Percentiles rank a stretch among this genome's conserved stretches.
phyloP scores from a whole-genome alignment of 129 eudicot genomes.

The Silybum marianum region DNA sequence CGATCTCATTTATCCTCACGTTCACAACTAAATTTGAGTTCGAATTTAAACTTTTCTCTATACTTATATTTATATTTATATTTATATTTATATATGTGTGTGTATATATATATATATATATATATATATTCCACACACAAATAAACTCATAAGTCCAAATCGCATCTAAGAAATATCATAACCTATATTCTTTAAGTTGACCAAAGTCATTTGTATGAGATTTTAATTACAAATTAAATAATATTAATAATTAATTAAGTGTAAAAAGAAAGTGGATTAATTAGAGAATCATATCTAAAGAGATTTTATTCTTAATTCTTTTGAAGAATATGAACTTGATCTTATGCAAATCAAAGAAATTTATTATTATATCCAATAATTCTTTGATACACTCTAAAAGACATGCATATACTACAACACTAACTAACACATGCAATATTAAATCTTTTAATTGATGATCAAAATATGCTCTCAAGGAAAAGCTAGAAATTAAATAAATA shows the following conservation, averaged over 20 bases:
- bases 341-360: conserved; percentile 20
- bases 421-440: not conserved
- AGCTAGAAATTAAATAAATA: not conserved
- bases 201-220: conserved; percentile 19
- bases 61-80: no score
- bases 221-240: conserved; percentile 2
- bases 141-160: conserved; percentile 14
- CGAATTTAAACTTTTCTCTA: no score
- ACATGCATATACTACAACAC: not conserved
- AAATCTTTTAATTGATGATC: not conserved
- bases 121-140: not conserved
- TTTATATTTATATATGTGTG: no score
- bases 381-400: conserved; percentile 18
- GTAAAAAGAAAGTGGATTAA: conserved; percentile 7
- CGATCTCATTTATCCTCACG: no score
- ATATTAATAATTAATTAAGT: conserved; percentile 6
- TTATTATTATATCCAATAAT: conserved; percentile 1
- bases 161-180: conserved; percentile 28
- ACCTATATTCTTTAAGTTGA: conserved; percentile 28
- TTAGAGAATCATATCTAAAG: conserved; percentile 38
- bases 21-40: no score
- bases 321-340: conserved; percentile 14
- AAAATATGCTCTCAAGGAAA: conserved; percentile 11
- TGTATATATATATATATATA: no score
- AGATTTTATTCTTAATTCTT: conserved; percentile 36